Evolutionary conservation across 1,284 basidiomycete genomes (phyloP), one percentile per base, ranked within the genome.

Genomic region (Cutaneotrichosporon cutaneum): DNA sequence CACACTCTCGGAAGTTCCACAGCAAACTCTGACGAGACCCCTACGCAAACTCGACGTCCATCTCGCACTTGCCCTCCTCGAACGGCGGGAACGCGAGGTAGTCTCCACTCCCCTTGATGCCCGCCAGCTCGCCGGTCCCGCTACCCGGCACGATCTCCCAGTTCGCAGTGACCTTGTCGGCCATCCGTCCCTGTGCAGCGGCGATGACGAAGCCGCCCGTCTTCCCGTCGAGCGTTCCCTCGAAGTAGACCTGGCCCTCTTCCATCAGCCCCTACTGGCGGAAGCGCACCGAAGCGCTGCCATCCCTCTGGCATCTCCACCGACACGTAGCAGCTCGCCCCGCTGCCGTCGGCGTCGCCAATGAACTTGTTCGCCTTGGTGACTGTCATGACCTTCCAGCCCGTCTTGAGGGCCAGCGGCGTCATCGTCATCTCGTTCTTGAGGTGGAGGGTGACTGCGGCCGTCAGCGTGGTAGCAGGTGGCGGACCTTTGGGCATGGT

Each of bases 231-330:
- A 48, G 22, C 24, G 45, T 26, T 22, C 45, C 45, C 9, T 22
- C 22, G 45, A 48, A 48, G 45, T 26, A 48, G 26, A 48, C 26
- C 22, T 48, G 45, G 22, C 45, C 45, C 45, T 48, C 45, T 48
- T 2, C 22, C 18, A 22, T 48, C 10, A 47, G n/a, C 36, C 11
- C 11, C 6, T 16, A 16, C 6, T n/a, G 14, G 6, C 5, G 36
- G 36, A 42, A n/a, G n/a, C 45, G 21, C 22, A 48, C 45, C 45
- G 14, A 48, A 48, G 3, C 45, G 45, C 45, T 48, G 45, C 22
- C 22, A 48, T 5, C 45, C 45, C 22, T 48, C 45, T 9, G 45
- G 45, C 45, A 48, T 48, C 45, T 24, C 26, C 3, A 26, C 24
- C 22, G 45, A 48, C 21, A 48, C 24, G 45, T 48, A 48, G 22